These are phyloP conservation scores for Aegilops tauschii DNA, from an alignment of 176 grass and related monocot genomes.

Conservation along the genomic window DNA sequence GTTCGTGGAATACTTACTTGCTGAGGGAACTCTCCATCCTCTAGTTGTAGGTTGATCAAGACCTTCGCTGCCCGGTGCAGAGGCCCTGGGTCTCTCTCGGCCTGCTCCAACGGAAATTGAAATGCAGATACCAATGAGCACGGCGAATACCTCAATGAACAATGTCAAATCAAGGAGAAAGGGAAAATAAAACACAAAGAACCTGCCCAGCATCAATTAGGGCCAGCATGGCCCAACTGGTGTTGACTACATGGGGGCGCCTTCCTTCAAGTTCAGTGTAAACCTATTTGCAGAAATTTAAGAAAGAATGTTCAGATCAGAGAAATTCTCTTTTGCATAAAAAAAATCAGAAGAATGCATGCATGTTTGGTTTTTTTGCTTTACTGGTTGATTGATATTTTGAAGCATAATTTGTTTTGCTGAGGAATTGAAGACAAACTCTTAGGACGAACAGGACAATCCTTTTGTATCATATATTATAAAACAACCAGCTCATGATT, in stretches of 20 bases:
- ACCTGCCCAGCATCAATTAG: slow-evolving; percentile 87
- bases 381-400: background rate
- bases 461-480: background rate
- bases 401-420: background rate
- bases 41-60: slow-evolving; percentile 65
- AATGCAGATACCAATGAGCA: background rate
- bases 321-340: background rate
- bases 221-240: slow-evolving; percentile 73
- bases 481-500: no score
- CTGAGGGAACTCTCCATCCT: slow-evolving; percentile 82
- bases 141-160: background rate
- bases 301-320: background rate
- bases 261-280: slow-evolving; percentile 84
- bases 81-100: slow-evolving; percentile 64
- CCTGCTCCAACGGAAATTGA: slow-evolving; percentile 23
- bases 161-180: background rate
- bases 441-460: background rate
- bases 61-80: slow-evolving; percentile 66
- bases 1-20: slow-evolving; percentile 53
- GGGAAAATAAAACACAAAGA: background rate
- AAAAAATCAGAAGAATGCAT: background rate
- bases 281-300: slow-evolving; percentile 50
- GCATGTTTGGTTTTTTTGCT: background rate
- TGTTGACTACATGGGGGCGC: slow-evolving; percentile 73
- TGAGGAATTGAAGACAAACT: background rate